phyloP scores from a whole-genome alignment of 1,284 basidiomycete genomes.

The Ceratobasidium sp. region DNA sequence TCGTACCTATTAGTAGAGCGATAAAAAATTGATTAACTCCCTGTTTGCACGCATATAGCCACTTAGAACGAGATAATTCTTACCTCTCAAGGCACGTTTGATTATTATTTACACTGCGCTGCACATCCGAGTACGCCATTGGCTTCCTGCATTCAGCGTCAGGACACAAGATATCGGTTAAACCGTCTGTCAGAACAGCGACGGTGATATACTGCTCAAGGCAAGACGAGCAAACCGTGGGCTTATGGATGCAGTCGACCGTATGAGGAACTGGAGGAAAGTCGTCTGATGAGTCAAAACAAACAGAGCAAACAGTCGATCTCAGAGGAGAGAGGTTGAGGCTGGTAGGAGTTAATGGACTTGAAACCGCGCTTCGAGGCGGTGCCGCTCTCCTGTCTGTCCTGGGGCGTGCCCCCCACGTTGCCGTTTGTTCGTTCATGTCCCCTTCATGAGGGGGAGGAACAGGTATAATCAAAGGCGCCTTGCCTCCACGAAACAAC shows the following conservation, averaged over 20 bases:
- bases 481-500: not conserved
- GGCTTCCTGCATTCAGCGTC: slow-evolving; percentile 6
- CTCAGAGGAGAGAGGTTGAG: not conserved
- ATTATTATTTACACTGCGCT: not conserved
- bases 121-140: slow-evolving; percentile 23
- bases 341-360: not conserved
- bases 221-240: slow-evolving; percentile 23
- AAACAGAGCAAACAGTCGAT: slow-evolving; percentile 8
- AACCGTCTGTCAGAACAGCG: slow-evolving; percentile 11
- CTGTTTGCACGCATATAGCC: not conserved
- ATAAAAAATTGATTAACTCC: not conserved
- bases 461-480: not conserved
- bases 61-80: not conserved
- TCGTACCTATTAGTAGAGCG: slow-evolving; percentile 8
- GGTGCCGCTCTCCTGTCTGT: not conserved
- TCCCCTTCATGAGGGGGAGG: not conserved
- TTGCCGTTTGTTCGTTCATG: not conserved
- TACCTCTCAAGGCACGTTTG: slow-evolving; percentile 11
- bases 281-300: slow-evolving; percentile 11
- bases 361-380: not conserved
- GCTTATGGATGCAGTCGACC: not conserved
- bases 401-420: not conserved
- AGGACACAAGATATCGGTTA: slow-evolving; percentile 1
- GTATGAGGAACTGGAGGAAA: slow-evolving; percentile 9
- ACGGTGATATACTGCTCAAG: slow-evolving; percentile 14